Evolutionary conservation across 1,139 yeast genomes (phyloP).

Genomic region (Lodderomyces orthopsilosis): DNA sequence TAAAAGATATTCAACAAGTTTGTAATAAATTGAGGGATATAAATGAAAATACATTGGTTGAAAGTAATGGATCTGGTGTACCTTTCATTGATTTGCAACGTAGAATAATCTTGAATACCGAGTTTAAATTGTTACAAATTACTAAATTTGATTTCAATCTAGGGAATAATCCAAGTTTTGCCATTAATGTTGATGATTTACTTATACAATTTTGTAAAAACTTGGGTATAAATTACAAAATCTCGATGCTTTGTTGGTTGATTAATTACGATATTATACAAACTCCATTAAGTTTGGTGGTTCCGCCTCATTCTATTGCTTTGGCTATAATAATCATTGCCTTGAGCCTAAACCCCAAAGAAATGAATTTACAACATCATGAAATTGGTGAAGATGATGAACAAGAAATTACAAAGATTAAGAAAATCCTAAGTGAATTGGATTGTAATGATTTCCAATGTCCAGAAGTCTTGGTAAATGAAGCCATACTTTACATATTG

Average conservation of each 20-base stretch:
- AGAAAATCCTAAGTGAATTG: slow-evolving; percentile 25
- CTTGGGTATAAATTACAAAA: slow-evolving; percentile 42
- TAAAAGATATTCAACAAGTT: slow-evolving; percentile 54
- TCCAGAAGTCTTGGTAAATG: slow-evolving; percentile 54
- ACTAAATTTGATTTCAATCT: slow-evolving; percentile 73
- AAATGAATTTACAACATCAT: slow-evolving; percentile 24
- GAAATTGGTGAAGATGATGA: slow-evolving; percentile 14
- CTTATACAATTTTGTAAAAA: slow-evolving; percentile 66
- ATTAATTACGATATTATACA: slow-evolving; percentile 71
- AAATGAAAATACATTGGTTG: slow-evolving; percentile 20
- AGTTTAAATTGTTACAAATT: slow-evolving; percentile 71
- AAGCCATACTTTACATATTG: slow-evolving; percentile 58
- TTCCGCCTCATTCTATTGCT: slow-evolving; percentile 82
- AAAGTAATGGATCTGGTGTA: slow-evolving; percentile 5
- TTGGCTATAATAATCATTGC: slow-evolving; percentile 55
- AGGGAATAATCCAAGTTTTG: slow-evolving; percentile 17
- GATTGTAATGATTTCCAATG: slow-evolving; percentile 45
- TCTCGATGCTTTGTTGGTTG: slow-evolving; percentile 67
- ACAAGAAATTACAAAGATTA: slow-evolving; percentile 30
- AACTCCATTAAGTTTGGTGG: slow-evolving; percentile 66
- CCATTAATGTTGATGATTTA: slow-evolving; percentile 57
- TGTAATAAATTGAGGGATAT: slow-evolving; percentile 41
- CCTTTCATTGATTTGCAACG: slow-evolving; percentile 46
- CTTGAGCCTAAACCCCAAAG: slow-evolving; percentile 40
- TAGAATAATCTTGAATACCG: slow-evolving; percentile 53